Percentiles rank a stretch among this genome's conserved stretches.
These are phyloP conservation scores for Carex cristatella DNA, from an alignment of 176 grass and related monocot species.

Conservation along the genomic window DNA sequence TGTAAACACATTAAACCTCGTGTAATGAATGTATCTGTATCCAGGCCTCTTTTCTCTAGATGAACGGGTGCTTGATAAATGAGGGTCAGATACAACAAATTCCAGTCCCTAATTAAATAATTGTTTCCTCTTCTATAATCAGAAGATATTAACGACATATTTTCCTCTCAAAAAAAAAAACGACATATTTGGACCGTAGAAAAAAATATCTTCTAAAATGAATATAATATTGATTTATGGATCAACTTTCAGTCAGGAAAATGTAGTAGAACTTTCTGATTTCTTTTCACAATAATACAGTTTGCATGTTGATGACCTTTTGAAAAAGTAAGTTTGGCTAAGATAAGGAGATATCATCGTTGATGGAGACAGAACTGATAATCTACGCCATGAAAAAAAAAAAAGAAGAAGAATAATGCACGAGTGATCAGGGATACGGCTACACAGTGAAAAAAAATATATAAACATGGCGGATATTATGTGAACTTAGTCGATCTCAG, in stretches of 20 bases:
- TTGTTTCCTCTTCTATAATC: not conserved
- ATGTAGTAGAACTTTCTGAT: not conserved
- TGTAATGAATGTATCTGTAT: constrained; percentile 9
- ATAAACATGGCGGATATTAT: not conserved
- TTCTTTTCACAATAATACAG: constrained; percentile 2
- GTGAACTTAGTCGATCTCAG: constrained; percentile 1
- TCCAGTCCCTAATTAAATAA: not conserved
- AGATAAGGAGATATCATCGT: not conserved
- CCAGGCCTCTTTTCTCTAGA: not conserved
- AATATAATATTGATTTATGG: not conserved
- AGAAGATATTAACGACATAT: not conserved
- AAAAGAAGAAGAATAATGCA: constrained; percentile 2
- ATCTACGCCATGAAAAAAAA: not conserved
- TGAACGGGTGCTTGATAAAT: constrained; percentile 15
- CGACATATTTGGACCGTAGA: not conserved
- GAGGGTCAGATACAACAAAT: not conserved
- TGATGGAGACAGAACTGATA: not conserved
- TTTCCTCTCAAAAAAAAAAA: not conserved
- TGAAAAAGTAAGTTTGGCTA: not conserved
- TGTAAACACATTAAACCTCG: constrained; percentile 25
- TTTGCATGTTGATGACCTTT: not conserved
- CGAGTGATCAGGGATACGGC: not conserved
- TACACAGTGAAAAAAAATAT: not conserved
- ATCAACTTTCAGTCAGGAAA: not conserved
- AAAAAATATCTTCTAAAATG: not conserved